Conservation (phyloP, 169 alveolate genomes). For the Eimeria sp. region DNA sequence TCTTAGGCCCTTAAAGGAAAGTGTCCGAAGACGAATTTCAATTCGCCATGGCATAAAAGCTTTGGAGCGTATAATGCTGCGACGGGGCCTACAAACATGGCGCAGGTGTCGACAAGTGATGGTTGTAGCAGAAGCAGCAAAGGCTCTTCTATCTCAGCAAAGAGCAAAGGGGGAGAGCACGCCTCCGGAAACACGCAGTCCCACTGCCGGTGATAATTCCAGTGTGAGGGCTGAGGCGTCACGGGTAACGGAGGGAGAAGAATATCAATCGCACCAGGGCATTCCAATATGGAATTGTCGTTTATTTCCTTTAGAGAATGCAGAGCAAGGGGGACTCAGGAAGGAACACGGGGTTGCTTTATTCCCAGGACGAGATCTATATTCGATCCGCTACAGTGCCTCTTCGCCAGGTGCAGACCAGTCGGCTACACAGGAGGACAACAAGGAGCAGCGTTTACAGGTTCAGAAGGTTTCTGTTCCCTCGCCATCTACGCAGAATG, state of each 20-base stretch:
- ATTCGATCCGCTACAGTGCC: neutral
- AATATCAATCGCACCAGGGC: neutral
- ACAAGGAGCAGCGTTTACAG: neutral
- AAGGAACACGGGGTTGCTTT: neutral
- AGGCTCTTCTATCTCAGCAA: neutral
- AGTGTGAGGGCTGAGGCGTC: neutral
- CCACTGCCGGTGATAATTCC: neutral
- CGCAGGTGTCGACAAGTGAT: neutral
- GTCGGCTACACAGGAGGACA: neutral
- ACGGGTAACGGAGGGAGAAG: neutral
- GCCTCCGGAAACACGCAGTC: too few species aligned
- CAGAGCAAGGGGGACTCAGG: neutral
- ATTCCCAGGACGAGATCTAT: neutral
- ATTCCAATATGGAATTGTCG: neutral
- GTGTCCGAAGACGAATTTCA: constrained; percentile 7
- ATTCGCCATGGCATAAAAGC: neutral
- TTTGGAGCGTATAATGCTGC: constrained; percentile 4
- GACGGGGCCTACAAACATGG: neutral
- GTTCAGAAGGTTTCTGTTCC: neutral
- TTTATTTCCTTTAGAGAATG: neutral
- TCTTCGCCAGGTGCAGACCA: neutral
- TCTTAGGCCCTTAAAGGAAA: constrained; percentile 27
- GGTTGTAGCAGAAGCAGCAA: neutral
- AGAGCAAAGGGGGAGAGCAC: too few species aligned
- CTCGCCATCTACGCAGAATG: neutral